A percentile compares a stretch with the other conserved stretches of the same genome.
Evolutionary conservation across 176 grass and related monocot species (phyloP).

Genomic region (Cocos nucifera): DNA sequence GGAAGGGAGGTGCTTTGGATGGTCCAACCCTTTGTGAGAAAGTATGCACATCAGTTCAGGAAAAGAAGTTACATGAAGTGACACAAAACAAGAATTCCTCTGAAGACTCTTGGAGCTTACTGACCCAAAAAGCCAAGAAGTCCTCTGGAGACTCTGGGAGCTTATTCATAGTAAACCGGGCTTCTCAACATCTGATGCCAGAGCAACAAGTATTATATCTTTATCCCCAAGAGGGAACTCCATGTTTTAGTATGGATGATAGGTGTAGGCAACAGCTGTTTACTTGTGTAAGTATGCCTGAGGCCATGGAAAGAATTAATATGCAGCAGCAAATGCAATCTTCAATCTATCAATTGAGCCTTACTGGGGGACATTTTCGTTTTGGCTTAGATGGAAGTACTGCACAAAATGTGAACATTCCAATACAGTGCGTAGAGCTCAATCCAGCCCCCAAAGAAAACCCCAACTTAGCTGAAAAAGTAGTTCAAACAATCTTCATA

Average conservation of each 20-base stretch:
- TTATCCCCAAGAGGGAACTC: constrained; percentile 43
- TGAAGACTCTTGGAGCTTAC: too few species aligned
- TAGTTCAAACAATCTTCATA: constrained; percentile 8
- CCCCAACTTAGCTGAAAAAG: constrained; percentile 10
- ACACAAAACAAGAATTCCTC: too few species aligned
- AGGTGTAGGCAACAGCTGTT: constrained; percentile 2
- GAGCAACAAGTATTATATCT: constrained; percentile 49
- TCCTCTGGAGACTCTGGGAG: not conserved
- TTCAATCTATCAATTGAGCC: constrained; percentile 44
- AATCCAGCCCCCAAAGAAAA: constrained; percentile 23
- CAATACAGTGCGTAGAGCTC: constrained; percentile 32
- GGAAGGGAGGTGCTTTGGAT: too few species aligned
- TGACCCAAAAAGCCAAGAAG: too few species aligned
- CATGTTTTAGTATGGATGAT: constrained; percentile 35
- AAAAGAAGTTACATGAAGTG: too few species aligned
- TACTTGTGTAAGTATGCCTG: constrained; percentile 19
- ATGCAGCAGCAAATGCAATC: constrained; percentile 14
- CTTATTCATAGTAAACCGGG: constrained; percentile 19
- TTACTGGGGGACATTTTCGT: constrained; percentile 56
- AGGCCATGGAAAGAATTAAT: constrained; percentile 21
- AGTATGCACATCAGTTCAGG: too few species aligned
- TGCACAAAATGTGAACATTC: constrained; percentile 30
- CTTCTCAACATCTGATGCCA: constrained; percentile 15
- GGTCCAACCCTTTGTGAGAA: too few species aligned
- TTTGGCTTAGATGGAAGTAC: constrained; percentile 27